Percentiles rank a stretch among this genome's conserved stretches.
phyloP scores from a whole-genome alignment of 2,329 filamentous ascomycete genomes.

The Chalara sp. region DNA sequence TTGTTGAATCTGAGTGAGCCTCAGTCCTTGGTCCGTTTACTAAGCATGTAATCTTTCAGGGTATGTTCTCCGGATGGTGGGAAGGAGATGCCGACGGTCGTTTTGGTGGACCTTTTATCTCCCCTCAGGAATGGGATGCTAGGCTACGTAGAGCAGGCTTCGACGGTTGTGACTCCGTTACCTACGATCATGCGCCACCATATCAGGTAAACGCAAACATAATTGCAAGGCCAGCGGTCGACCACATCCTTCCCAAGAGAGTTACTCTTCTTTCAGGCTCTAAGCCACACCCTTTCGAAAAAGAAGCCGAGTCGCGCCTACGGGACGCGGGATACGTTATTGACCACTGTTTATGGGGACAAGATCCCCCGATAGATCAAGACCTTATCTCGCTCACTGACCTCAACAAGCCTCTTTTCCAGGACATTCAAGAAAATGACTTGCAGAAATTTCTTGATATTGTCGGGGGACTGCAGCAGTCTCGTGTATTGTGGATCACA shows the following conservation, averaged over 20 bases:
- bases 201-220: constrained; percentile 10
- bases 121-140: constrained; percentile 19
- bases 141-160: constrained; percentile 28
- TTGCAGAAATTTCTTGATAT: background rate
- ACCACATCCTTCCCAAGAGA: background rate
- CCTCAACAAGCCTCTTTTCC: background rate
- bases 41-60: background rate
- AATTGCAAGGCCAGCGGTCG: constrained; percentile 1
- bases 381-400: constrained; percentile 5
- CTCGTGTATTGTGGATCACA: constrained; percentile 30
- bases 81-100: background rate
- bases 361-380: constrained; percentile 9
- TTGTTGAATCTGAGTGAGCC: background rate
- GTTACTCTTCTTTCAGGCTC: background rate
- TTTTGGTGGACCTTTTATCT: constrained; percentile 15
- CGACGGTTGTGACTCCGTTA: constrained; percentile 20
- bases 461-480: background rate
- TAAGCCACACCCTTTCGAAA: background rate
- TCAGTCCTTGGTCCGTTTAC: background rate
- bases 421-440: background rate
- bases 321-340: constrained; percentile 6
- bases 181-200: constrained; percentile 11
- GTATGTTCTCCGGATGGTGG: background rate
- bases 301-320: background rate
- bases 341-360: constrained; percentile 1